Conservation (phyloP, 805 yeast genomes). For the Monosporozyma siamensis region DNA sequence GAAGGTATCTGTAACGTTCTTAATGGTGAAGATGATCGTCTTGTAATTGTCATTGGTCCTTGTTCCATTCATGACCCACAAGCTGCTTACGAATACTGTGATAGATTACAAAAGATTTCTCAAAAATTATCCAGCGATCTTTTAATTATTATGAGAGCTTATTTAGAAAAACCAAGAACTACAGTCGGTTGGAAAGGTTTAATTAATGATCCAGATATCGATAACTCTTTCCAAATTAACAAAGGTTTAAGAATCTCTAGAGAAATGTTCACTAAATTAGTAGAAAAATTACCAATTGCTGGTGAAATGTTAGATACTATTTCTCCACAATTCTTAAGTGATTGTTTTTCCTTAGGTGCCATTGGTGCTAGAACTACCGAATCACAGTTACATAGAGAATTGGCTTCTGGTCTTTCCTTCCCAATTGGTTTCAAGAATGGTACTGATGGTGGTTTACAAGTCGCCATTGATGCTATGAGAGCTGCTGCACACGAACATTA, state of each 20-base stretch:
- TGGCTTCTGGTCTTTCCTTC: slow-evolving; percentile 93
- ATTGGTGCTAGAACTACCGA: slow-evolving; percentile 99
- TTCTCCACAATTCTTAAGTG: slow-evolving; percentile 91
- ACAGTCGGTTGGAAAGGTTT: slow-evolving; percentile 99
- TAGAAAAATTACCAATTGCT: slow-evolving; percentile 82
- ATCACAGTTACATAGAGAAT: slow-evolving; percentile 93
- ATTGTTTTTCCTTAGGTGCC: slow-evolving; percentile 91
- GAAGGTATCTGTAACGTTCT: slow-evolving; percentile 63
- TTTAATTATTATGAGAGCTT: slow-evolving; percentile 91
- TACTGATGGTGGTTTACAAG: slow-evolving; percentile 91
- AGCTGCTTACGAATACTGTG: slow-evolving; percentile 86
- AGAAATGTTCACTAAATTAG: slow-evolving; percentile 74
- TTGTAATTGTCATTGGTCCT: slow-evolving; percentile 89
- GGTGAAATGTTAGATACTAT: slow-evolving; percentile 97
- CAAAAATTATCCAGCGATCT: slow-evolving; percentile 64
- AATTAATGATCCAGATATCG: slow-evolving; percentile 94
- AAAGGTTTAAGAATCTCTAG: slow-evolving; percentile 88
- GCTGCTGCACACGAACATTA: slow-evolving; percentile 92
- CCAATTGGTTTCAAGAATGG: slow-evolving; percentile 98
- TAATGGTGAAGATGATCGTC: slow-evolving; percentile 76
- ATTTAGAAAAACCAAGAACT: slow-evolving; percentile 95
- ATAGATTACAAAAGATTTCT: slow-evolving; percentile 47
- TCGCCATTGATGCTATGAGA: slow-evolving; percentile 87
- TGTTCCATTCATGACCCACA: slow-evolving; percentile 93
- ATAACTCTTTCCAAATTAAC: slow-evolving; percentile 85